Percentiles rank a stretch among this genome's conserved stretches.
phyloP scores from a whole-genome alignment of 2,329 filamentous ascomycete species.

The Arthroderma sp. region DNA sequence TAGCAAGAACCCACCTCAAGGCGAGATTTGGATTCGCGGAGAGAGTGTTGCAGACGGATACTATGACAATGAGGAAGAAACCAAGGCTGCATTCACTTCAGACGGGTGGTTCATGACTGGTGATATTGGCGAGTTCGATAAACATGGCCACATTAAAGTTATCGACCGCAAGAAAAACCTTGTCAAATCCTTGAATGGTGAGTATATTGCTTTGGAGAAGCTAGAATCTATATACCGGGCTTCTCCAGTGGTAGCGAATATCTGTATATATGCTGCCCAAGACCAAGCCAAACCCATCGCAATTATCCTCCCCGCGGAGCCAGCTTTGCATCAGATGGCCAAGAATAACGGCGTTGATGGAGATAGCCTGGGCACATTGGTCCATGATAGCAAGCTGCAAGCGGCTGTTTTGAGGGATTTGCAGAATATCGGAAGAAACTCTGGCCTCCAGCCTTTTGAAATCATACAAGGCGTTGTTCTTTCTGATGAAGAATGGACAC shows the following conservation, averaged over 20 bases:
- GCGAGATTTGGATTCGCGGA: constrained; percentile 75
- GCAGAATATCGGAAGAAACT: constrained; percentile 23
- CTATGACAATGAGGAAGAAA: constrained; percentile 81
- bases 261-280: constrained; percentile 43
- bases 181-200: constrained; percentile 93
- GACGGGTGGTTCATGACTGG: constrained; percentile 98
- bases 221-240: constrained; percentile 81
- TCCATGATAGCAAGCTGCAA: constrained; percentile 30
- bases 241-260: constrained; percentile 40
- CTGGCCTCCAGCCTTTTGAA: constrained; percentile 28
- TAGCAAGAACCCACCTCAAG: constrained; percentile 79
- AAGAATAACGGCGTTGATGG: constrained; percentile 33
- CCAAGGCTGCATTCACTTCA: constrained; percentile 61
- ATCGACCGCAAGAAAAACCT: constrained; percentile 98
- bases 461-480: constrained; percentile 32
- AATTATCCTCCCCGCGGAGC: constrained; percentile 51
- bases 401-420: constrained; percentile 28
- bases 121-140: constrained; percentile 78
- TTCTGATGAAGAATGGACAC: constrained; percentile 34
- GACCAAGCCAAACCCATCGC: constrained; percentile 42
- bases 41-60: constrained; percentile 71
- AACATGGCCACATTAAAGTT: constrained; percentile 75
- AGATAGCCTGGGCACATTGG: constrained; percentile 13
- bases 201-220: constrained; percentile 94
- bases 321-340: constrained; percentile 48